Base-by-base conservation (phyloP, 768 basidiomycete species). In the Termitomyces sp. region DNA sequence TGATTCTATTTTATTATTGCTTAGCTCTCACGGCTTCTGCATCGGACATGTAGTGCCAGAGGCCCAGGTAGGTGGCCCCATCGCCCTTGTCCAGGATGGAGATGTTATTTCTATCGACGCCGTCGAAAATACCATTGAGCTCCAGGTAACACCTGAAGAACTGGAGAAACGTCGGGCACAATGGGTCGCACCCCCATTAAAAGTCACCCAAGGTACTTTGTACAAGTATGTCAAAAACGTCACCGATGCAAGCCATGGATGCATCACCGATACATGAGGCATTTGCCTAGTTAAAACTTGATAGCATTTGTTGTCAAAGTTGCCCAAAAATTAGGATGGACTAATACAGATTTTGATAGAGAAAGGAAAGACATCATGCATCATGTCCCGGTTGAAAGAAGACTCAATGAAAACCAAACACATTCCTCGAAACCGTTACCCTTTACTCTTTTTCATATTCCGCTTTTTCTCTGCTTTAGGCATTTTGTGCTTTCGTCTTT, bases 41-140 rank as follows among this genome's bases (percentile, higher is more conserved):
- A 91, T 98, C 56, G 96, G 96, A 13, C 97, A 99, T 69, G 94
- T 98, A 65, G 93, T 95, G 1, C 96, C 96, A 36, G 95, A 98
- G 71, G 95, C 95, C 6, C 93, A 95, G 69, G 89, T 90, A 36
- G 95, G 94, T 54, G 95, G 95, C 1, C 92, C 93, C 8, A 95
- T 98, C 68, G 93, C 91, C 23, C 84, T 96, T 47, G 91, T 96
- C 16, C 77, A 83, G 62, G 93, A 95, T 71, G 94, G 93, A 20
- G 94, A 97, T 70, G 72, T 83, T 56, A 92, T 96, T 69, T 83
- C 86, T 40, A 91, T 97, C 55, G 92, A 98, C 69, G 95, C 95
- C 10, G 82, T 91, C 41, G 83, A 86, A 65, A 97, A 97, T 73
- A 85, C 85, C 44, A 85, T 97, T 64, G 82, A 92, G 67, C 76